Percentiles rank a stretch among this genome's conserved stretches.
Evolutionary conservation across 2,329 filamentous ascomycete species (phyloP).

Genomic region (Calonectria crousiana): DNA sequence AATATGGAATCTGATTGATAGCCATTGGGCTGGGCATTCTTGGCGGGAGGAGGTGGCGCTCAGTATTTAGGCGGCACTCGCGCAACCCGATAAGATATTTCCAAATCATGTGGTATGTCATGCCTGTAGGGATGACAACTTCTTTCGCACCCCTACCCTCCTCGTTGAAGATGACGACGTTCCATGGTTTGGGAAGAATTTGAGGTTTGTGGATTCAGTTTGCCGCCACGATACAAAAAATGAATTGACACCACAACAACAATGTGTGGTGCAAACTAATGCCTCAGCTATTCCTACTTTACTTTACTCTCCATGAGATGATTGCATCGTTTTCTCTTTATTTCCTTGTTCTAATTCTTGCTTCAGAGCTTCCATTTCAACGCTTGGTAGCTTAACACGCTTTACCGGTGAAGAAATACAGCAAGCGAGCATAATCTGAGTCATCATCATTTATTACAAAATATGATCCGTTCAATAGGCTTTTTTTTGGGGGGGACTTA

Average conservation of each 20-base stretch:
- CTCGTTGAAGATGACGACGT: neutral
- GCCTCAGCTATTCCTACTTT: neutral
- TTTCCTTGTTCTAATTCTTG: neutral
- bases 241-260: neutral
- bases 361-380: neutral
- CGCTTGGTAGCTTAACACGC: neutral
- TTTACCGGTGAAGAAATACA: neutral
- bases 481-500: too few species aligned
- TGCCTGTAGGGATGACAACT: too few species aligned
- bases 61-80: neutral
- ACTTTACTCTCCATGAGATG: neutral
- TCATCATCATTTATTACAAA: neutral
- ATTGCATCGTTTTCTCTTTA: neutral
- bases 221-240: neutral
- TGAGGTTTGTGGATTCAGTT: too few species aligned
- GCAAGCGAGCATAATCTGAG: neutral
- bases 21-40: slow-evolving; percentile 3
- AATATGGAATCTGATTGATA: neutral
- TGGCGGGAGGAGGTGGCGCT: slow-evolving; percentile 6
- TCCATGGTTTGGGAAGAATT: neutral
- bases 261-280: neutral
- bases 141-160: too few species aligned
- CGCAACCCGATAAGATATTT: neutral
- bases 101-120: neutral
- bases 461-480: neutral